Evolutionary conservation across 345 rosid species (phyloP), one percentile per base, ranked within the genome.

Genomic region (Geranium rotundifolium): DNA sequence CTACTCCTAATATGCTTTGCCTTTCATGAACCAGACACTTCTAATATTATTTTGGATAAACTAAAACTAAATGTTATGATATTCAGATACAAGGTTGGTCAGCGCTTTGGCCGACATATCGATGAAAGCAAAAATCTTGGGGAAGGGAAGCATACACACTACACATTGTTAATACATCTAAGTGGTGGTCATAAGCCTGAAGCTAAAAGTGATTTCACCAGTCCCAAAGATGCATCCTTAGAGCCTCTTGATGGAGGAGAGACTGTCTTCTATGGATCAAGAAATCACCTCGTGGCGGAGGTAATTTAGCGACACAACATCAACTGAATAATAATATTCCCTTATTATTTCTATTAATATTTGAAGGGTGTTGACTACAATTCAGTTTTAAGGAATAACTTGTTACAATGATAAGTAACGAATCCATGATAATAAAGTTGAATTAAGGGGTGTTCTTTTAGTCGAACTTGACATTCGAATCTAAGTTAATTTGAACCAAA

Each of bases 241-340:
- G 88, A 83, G 79, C 66, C 77, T 59, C 74, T 87, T 30, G 78
- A 77, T 37, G 97, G 99, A 74, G 99, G 99, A 67, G 99, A 89
- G 73, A 93, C 99, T 3, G 91, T 89, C 60, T 93, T 89, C 77
- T 93, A 85, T 70, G 83, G 83, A 69, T 78, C 91, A 63, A 82
- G 90, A 71, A 87, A 85, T 65, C 65, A 72, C 58, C 64, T 86
- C 18, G 91, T 87, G 65, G 96, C 96, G 9, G 98, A 87, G 88
- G 98, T 86, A 69, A 58, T 9, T 64, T 29, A 34, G n/a, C n/a
- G n/a, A n/a, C n/a, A n/a, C n/a, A n/a, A n/a, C n/a, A n/a, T n/a
- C n/a, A n/a, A n/a, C n/a, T n/a, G n/a, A n/a, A n/a, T n/a, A n/a
- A n/a, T n/a, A n/a, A n/a, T n/a, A 56, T 30, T 58, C 23, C 50